Evolutionary conservation across 2,329 filamentous ascomycete species (phyloP).

Genomic region (Juglanconis juglandina): DNA sequence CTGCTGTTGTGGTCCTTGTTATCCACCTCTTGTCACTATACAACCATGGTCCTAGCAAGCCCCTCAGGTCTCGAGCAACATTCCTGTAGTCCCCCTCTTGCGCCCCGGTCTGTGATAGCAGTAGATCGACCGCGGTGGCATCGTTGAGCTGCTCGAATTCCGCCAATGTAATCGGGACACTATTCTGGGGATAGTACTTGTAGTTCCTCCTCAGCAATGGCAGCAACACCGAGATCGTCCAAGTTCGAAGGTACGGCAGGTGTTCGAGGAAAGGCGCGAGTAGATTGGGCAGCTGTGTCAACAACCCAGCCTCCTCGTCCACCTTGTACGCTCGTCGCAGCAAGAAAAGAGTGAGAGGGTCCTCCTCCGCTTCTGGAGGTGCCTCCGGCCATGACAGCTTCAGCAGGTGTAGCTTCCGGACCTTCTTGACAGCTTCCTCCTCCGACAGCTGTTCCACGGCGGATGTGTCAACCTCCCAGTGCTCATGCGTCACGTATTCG

Average conservation of each 20-base stretch:
- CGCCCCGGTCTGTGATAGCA: slow-evolving; percentile 56
- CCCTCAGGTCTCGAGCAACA: slow-evolving; percentile 63
- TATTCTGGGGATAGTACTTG: slow-evolving; percentile 61
- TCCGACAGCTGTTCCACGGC: slow-evolving; percentile 57
- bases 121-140: slow-evolving; percentile 53
- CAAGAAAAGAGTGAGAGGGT: slow-evolving; percentile 61
- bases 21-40: slow-evolving; percentile 62
- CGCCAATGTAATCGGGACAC: slow-evolving; percentile 51
- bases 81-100: slow-evolving; percentile 36
- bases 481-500: slow-evolving; percentile 37
- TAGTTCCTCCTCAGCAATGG: slow-evolving; percentile 66
- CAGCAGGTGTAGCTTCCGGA: slow-evolving; percentile 60
- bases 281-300: slow-evolving; percentile 65
- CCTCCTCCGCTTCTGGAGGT: slow-evolving; percentile 45
- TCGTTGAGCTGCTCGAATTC: slow-evolving; percentile 63
- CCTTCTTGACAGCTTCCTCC: slow-evolving; percentile 61
- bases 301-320: slow-evolving; percentile 68
- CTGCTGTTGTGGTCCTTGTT: slow-evolving; percentile 18
- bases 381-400: slow-evolving; percentile 51
- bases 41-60: slow-evolving; percentile 71
- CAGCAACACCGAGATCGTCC: slow-evolving; percentile 66
- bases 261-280: slow-evolving; percentile 65
- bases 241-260: slow-evolving; percentile 58
- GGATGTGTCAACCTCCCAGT: slow-evolving; percentile 51
- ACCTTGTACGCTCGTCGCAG: slow-evolving; percentile 66